phyloP scores from a whole-genome alignment of 2,329 filamentous ascomycete species.

The Cladobotryum mycophilum region DNA sequence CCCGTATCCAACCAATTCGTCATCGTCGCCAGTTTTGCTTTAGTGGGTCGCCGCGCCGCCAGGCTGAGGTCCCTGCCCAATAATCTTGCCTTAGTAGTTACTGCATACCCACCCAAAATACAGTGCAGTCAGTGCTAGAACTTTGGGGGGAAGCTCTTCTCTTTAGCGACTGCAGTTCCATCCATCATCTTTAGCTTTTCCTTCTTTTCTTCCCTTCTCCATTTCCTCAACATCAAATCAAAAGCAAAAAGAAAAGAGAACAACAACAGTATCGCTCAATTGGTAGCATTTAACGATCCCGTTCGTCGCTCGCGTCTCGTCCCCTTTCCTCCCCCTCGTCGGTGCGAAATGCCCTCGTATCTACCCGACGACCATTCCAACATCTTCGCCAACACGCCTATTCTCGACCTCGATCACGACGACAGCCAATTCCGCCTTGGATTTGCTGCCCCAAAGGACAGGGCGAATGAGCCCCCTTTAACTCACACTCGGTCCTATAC shows the following conservation, averaged over 20 bases:
- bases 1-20: not conserved
- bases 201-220: not conserved
- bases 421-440: conserved; percentile 32
- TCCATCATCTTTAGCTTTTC: not conserved
- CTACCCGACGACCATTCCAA: conserved; percentile 40
- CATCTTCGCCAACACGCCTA: conserved; percentile 36
- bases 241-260: not conserved
- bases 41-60: conserved; percentile 13
- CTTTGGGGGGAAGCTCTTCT: not conserved
- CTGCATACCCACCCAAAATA: conserved; percentile 3
- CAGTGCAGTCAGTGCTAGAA: conserved; percentile 3
- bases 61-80: conserved; percentile 11
- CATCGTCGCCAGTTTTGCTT: conserved; percentile 5
- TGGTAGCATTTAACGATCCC: conserved; percentile 12
- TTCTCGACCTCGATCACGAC: conserved; percentile 37
- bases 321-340: not conserved
- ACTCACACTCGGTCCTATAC: conserved; percentile 38
- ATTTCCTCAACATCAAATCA: conserved; percentile 1
- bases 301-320: conserved; percentile 6
- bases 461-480: conserved; percentile 31
- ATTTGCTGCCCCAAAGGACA: conserved; percentile 27
- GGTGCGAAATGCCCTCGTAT: conserved; percentile 48
- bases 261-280: conserved; percentile 10
- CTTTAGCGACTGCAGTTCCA: not conserved
- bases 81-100: not conserved